phyloP scores from a whole-genome alignment of 2,329 filamentous ascomycete species.

The Scytalidium sp. region DNA sequence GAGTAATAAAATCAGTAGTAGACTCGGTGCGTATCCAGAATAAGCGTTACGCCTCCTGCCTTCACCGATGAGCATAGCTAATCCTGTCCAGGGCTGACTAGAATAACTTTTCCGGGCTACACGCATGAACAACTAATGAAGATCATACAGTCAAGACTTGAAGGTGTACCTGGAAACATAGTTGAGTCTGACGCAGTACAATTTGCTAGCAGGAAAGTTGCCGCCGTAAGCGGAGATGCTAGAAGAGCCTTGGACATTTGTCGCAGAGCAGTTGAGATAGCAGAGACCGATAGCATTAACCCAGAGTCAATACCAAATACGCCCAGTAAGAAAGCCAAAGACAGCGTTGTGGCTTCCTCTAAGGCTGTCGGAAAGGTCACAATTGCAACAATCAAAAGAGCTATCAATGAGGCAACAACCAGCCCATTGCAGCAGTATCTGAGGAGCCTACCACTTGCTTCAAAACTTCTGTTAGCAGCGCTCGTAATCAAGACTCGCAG shows the following conservation, averaged over 20 bases:
- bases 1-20: slow-evolving; percentile 97
- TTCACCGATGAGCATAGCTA: slow-evolving; percentile 4
- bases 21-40: slow-evolving; percentile 50
- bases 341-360: neutral
- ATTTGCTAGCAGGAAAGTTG: slow-evolving; percentile 94
- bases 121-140: slow-evolving; percentile 96
- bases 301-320: slow-evolving; percentile 43
- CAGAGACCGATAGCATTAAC: slow-evolving; percentile 64
- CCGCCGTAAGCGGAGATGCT: slow-evolving; percentile 92
- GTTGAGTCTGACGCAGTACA: slow-evolving; percentile 93
- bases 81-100: slow-evolving; percentile 62
- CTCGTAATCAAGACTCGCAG: slow-evolving; percentile 75
- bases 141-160: slow-evolving; percentile 91
- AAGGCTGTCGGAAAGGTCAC: slow-evolving; percentile 62
- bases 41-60: neutral
- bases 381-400: slow-evolving; percentile 88
- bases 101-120: slow-evolving; percentile 96
- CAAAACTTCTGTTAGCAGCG: slow-evolving; percentile 83
- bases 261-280: slow-evolving; percentile 89
- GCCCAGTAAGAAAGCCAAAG: slow-evolving; percentile 52
- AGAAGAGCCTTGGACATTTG: slow-evolving; percentile 93
- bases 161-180: slow-evolving; percentile 82
- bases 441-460: slow-evolving; percentile 73
- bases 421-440: slow-evolving; percentile 90
- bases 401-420: slow-evolving; percentile 91